These are phyloP conservation scores for Neofusicoccum sp. DNA, from an alignment of 2,329 filamentous ascomycete genomes.

Conservation along the genomic window DNA sequence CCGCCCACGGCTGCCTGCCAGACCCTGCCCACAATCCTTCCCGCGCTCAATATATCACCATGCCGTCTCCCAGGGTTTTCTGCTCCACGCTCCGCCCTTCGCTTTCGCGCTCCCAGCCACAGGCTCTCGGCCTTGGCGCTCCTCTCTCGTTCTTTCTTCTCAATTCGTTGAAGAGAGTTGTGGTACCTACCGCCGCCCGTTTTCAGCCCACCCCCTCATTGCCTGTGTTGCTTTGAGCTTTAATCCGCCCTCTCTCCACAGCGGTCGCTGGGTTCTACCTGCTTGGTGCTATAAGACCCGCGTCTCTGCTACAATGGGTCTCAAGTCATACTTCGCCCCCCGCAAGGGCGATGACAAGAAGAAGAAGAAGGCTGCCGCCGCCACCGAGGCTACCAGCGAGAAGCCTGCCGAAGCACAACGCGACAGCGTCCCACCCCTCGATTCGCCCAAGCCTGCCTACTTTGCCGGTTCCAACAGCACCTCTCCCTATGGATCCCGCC, in stretches of 20 bases:
- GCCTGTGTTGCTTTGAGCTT: neutral
- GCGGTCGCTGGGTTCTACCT: neutral
- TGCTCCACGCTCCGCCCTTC: constrained; percentile 8
- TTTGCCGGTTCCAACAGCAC: neutral
- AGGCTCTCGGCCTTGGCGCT: neutral
- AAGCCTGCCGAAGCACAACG: neutral
- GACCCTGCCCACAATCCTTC: neutral
- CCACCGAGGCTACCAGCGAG: neutral
- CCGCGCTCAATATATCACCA: constrained; percentile 2
- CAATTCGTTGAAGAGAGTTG: neutral
- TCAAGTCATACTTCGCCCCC: constrained; percentile 14
- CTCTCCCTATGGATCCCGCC: constrained; percentile 20
- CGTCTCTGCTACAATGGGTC: neutral
- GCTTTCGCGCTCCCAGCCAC: neutral
- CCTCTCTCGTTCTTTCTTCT: neutral
- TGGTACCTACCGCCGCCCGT: neutral
- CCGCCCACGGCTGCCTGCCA: neutral
- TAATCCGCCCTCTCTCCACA: neutral
- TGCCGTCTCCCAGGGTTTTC: constrained; percentile 4
- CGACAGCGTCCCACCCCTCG: neutral
- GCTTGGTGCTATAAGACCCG: neutral
- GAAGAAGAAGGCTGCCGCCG: neutral
- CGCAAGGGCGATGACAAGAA: constrained; percentile 13
- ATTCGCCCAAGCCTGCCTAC: constrained; percentile 1
- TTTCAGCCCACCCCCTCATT: neutral